Percentiles rank a stretch among this genome's conserved stretches.
phyloP scores from a whole-genome alignment of 805 yeast genomes.

The Lipomyces anomalus region DNA sequence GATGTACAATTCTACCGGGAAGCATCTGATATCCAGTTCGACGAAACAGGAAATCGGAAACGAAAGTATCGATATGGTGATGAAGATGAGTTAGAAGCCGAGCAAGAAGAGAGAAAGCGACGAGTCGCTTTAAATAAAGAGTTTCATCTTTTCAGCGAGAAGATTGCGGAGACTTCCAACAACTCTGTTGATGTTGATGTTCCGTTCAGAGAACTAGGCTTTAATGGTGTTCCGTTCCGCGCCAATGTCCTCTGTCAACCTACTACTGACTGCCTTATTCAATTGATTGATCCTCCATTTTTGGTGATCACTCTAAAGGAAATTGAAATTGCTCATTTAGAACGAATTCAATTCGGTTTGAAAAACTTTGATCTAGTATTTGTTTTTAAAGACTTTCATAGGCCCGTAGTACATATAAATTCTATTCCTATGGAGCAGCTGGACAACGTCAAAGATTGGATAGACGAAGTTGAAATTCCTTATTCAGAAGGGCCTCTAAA shows the following conservation, averaged over 20 bases:
- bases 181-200: slow-evolving; percentile 83
- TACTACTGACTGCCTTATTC: slow-evolving; percentile 92
- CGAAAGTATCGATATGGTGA: slow-evolving; percentile 87
- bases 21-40: slow-evolving; percentile 92
- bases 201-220: slow-evolving; percentile 93
- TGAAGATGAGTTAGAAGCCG: slow-evolving; percentile 97
- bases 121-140: slow-evolving; percentile 87
- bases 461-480: slow-evolving; percentile 96
- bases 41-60: slow-evolving; percentile 93
- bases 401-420: slow-evolving; percentile 85
- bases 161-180: slow-evolving; percentile 79
- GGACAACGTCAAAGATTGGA: slow-evolving; percentile 93
- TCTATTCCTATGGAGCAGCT: slow-evolving; percentile 89
- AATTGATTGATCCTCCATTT: slow-evolving; percentile 91
- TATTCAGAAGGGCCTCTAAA: slow-evolving; percentile 91
- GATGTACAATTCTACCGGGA: slow-evolving; percentile 96
- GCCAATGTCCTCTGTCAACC: slow-evolving; percentile 94
- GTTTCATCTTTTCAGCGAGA: slow-evolving; percentile 81
- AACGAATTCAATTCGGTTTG: slow-evolving; percentile 94
- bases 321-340: slow-evolving; percentile 89
- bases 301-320: slow-evolving; percentile 85
- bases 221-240: slow-evolving; percentile 94
- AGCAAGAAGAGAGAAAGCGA: slow-evolving; percentile 94
- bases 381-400: slow-evolving; percentile 83
- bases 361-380: slow-evolving; percentile 96